Evolutionary conservation across 2,329 filamentous ascomycete genomes (phyloP).

Genomic region (Metarhizium anisopliae): DNA sequence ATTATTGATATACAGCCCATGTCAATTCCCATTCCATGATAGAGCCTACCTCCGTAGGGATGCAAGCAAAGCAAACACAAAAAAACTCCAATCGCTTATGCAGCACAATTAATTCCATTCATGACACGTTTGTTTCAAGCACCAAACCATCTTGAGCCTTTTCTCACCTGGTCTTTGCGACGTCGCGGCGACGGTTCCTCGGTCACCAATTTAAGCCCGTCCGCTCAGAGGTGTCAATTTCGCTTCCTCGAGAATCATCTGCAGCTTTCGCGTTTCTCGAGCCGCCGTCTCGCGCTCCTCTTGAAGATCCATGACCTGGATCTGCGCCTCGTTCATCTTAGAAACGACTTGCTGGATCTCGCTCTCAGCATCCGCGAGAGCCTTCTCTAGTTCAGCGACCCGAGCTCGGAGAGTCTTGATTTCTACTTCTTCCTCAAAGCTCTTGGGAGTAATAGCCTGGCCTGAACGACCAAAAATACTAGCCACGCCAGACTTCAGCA

Average conservation of each 20-base stretch:
- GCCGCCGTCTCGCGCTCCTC: slow-evolving; percentile 66
- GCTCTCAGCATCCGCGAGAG: slow-evolving; percentile 47
- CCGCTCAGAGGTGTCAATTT: slow-evolving; percentile 39
- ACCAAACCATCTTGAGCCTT: background rate
- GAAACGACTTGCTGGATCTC: slow-evolving; percentile 79
- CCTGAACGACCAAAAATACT: slow-evolving; percentile 24
- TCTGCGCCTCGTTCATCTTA: slow-evolving; percentile 72
- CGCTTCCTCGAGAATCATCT: slow-evolving; percentile 57
- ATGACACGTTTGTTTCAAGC: background rate
- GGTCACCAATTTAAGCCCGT: background rate
- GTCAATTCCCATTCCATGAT: slow-evolving; percentile 2
- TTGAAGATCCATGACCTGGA: slow-evolving; percentile 74
- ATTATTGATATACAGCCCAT: background rate
- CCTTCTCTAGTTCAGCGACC: slow-evolving; percentile 77
- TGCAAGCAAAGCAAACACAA: slow-evolving; percentile 15
- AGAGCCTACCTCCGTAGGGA: slow-evolving; percentile 9
- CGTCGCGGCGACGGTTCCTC: background rate
- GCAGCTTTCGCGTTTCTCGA: slow-evolving; percentile 59
- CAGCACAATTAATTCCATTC: slow-evolving; percentile 12
- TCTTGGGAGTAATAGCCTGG: slow-evolving; percentile 51
- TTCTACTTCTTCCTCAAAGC: slow-evolving; percentile 63
- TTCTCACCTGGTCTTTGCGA: background rate
- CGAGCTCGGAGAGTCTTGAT: slow-evolving; percentile 68
- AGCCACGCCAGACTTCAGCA: slow-evolving; percentile 22
- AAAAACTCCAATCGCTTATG: slow-evolving; percentile 30